These are phyloP conservation scores for Mycocentrospora acerina DNA, from an alignment of 2,329 filamentous ascomycete genomes.

Conservation along the genomic window DNA sequence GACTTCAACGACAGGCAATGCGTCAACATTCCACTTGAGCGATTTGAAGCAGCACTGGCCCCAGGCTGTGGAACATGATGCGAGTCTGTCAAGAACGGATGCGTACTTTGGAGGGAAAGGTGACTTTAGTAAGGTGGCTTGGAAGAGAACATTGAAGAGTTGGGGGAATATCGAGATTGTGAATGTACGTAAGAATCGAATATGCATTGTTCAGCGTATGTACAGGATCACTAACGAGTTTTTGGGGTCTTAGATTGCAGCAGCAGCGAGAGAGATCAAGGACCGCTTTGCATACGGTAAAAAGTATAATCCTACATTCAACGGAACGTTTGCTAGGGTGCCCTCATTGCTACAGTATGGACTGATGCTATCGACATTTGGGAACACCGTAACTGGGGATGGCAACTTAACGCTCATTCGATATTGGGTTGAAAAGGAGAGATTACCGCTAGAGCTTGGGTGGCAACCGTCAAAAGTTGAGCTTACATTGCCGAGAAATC, in stretches of 20 bases:
- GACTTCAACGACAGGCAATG: conserved; percentile 1
- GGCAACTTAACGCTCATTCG: conserved; percentile 3
- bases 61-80: conserved; percentile 2
- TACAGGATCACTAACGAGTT: neutral
- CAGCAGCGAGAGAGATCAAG: conserved; percentile 1
- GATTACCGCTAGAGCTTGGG: conserved; percentile 3
- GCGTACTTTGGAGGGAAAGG: conserved; percentile 1
- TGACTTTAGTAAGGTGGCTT: neutral
- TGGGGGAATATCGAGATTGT: conserved; percentile 1
- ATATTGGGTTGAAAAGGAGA: conserved; percentile 2
- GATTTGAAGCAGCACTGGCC: conserved; percentile 1
- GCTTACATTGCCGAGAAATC: conserved; percentile 2
- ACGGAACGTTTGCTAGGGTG: conserved; percentile 1
- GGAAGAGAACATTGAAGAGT: conserved; percentile 1
- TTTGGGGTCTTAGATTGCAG: conserved; percentile 1
- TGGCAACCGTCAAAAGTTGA: conserved; percentile 1
- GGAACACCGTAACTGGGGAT: conserved; percentile 2
- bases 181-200: neutral
- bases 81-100: conserved; percentile 1
- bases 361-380: conserved; percentile 2
- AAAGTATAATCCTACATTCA: conserved; percentile 1
- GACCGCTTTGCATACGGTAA: conserved; percentile 1
- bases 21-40: conserved; percentile 2
- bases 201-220: neutral
- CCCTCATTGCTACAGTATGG: conserved; percentile 1